phyloP scores from a whole-genome alignment of 768 basidiomycete genomes.

The Favolaschia claudopus region DNA sequence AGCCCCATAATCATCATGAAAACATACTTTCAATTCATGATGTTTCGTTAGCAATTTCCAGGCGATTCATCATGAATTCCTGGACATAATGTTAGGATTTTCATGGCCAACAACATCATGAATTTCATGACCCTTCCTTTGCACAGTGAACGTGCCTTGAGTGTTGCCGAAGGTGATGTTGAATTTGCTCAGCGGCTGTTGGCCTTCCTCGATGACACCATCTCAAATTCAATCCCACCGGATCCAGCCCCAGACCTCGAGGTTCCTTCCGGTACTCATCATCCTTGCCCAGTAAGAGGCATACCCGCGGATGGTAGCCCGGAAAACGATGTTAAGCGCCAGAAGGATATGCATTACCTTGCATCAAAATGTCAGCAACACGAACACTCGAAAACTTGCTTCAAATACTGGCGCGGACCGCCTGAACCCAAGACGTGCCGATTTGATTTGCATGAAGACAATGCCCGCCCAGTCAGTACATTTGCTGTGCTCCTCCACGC shows the following conservation, averaged over 20 bases:
- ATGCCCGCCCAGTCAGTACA: background rate
- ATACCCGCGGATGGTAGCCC: background rate
- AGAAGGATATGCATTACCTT: background rate
- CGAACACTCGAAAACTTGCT: conserved; percentile 11
- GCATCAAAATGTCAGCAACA: conserved; percentile 17
- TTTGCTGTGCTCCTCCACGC: no score
- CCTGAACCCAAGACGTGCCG: conserved; percentile 9
- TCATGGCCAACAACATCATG: no score
- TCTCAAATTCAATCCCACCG: background rate
- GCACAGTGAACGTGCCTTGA: conserved; percentile 3
- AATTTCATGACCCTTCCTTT: no score
- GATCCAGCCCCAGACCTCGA: background rate
- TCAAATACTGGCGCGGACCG: conserved; percentile 16
- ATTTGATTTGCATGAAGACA: conserved; percentile 8
- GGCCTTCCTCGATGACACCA: conserved; percentile 9
- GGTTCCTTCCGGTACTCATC: background rate
- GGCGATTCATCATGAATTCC: no score
- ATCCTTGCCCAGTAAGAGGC: background rate
- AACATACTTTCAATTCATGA: no score
- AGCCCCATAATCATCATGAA: no score
- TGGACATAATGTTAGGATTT: no score
- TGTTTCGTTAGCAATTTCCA: no score
- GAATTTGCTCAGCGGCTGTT: background rate
- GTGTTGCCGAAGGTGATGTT: background rate
- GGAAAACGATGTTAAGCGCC: background rate